phyloP scores from a whole-genome alignment of 805 yeast species.

The Soucietia sequanensis region DNA sequence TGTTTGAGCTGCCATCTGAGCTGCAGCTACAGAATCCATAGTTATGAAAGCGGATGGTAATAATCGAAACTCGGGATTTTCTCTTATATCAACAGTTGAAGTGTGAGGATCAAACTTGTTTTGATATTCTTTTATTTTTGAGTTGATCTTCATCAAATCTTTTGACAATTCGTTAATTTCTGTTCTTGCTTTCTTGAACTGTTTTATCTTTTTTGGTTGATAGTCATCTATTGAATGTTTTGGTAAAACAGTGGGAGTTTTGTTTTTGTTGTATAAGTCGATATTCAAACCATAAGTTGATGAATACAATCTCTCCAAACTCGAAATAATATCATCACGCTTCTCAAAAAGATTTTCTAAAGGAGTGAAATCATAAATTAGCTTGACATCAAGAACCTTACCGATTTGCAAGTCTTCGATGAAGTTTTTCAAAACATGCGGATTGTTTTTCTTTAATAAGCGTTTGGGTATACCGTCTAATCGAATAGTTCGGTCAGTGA shows the following conservation, averaged over 20 bases:
- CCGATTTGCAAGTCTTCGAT: constrained; percentile 58
- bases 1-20: constrained; percentile 50
- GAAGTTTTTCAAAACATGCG: constrained; percentile 43
- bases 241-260: constrained; percentile 33
- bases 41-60: constrained; percentile 47
- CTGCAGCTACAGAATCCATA: constrained; percentile 48
- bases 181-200: constrained; percentile 21
- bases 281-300: constrained; percentile 41
- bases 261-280: constrained; percentile 32
- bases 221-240: constrained; percentile 7
- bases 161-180: constrained; percentile 32
- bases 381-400: constrained; percentile 47
- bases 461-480: constrained; percentile 53
- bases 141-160: constrained; percentile 36
- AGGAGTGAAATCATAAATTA: constrained; percentile 46
- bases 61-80: constrained; percentile 33
- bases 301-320: constrained; percentile 44
- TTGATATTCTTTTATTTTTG: constrained; percentile 33
- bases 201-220: constrained; percentile 13
- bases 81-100: constrained; percentile 24
- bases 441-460: constrained; percentile 36
- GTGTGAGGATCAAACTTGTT: constrained; percentile 26
- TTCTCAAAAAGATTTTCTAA: constrained; percentile 36
- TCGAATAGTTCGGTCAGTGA: constrained; percentile 58
- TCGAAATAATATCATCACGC: constrained; percentile 28